Conservation (phyloP, 106 monocot genomes). For the Ottelia alismoides region DNA sequence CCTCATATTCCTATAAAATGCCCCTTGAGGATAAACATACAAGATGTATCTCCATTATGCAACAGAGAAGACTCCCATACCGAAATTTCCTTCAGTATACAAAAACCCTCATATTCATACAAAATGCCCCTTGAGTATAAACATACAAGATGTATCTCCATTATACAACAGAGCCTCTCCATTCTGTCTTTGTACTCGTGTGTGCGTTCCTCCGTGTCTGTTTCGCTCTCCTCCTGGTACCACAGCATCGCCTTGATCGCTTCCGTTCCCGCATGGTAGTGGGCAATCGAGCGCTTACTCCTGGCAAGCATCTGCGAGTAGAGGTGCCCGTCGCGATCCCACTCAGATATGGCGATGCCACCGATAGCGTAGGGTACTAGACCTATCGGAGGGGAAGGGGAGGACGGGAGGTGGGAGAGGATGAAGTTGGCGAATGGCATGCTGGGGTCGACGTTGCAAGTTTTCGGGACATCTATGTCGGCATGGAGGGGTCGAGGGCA, state of each 20-base stretch:
- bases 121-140: too few relatives aligned
- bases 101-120: too few relatives aligned
- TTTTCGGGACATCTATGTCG: conserved; percentile 48
- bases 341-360: conserved; percentile 44
- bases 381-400: neutral
- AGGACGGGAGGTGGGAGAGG: neutral
- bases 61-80: too few relatives aligned
- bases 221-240: conserved; percentile 90
- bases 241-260: conserved; percentile 59
- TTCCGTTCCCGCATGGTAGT: conserved; percentile 7
- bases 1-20: too few relatives aligned
- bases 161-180: conserved; percentile 47
- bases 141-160: too few relatives aligned
- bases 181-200: conserved; percentile 26
- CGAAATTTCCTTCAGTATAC: too few relatives aligned
- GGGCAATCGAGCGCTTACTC: conserved; percentile 22
- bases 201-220: conserved; percentile 17
- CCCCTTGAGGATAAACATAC: too few relatives aligned
- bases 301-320: conserved; percentile 45
- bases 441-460: conserved; percentile 65
- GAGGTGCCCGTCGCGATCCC: conserved; percentile 33
- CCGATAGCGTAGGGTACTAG: conserved; percentile 71
- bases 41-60: too few relatives aligned
- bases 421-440: conserved; percentile 60
- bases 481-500: conserved; percentile 53